Base-by-base conservation (phyloP, 2,329 filamentous ascomycete species). In the Monosporascus sp. region DNA sequence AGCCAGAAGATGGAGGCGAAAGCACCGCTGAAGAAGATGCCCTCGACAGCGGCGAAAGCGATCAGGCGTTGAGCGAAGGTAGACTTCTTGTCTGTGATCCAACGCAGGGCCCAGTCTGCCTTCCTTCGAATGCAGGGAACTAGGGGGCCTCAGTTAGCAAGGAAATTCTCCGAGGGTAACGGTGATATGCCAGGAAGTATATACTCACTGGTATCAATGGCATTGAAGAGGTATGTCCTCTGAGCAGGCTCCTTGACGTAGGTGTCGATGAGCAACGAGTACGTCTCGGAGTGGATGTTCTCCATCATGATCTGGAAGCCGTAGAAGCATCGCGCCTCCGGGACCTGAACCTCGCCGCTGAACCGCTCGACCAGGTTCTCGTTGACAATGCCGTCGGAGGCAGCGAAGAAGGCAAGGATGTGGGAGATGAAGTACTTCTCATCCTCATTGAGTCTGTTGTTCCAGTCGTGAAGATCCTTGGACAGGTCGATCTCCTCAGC, bases 221-320 rank as follows among this genome's bases (percentile, higher is more conserved):
- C 94, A 68, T 99, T 96, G 79, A 99, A 97, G 54, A 99, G 87
- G 72, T 97, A 92, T 58, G 84, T 88, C 64, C 91, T 87, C 79
- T 99, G 93, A 71, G 89, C 88, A 58, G 90, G 89, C 79, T 99
- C 94, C 82, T 95, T 97, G 78, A 99, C 96, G 76, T 99, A 99
- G 58, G 93, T 97, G 74, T 99, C 94, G 72, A 99, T 99, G 70
- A 99, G 86, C 37, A 99, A 87, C 20, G 93, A 97, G 84, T 99
- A 99, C 51, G 94, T 99, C 80, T 99, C 94, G 17, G 94, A 97
- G 83, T 99, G 94, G 68, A 99, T 96, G 79, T 99, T 99, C 82
- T 99, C 94, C 90, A 99, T 97, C 94, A 99, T 99, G 79, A 97
- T 97, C 80, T 99, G 94, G 84, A 99, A 99, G 60, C 94, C 94